These are phyloP conservation scores for Cylindrotheca fusiformis DNA, from an alignment of 108 stramenopile genomes.

Conservation along the genomic window DNA sequence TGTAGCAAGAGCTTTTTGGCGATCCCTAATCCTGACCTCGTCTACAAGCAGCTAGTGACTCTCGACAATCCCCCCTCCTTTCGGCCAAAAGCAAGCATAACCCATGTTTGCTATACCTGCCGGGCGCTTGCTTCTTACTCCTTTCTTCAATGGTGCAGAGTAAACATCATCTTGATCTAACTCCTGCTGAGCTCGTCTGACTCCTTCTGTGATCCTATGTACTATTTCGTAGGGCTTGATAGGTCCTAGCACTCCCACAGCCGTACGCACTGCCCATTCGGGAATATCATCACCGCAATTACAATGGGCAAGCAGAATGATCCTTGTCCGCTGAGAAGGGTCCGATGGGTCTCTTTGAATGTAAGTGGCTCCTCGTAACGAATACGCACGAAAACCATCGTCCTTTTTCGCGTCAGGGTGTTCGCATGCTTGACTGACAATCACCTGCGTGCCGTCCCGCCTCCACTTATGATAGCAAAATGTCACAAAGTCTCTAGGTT, in stretches of 20 bases:
- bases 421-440: constrained; percentile 73
- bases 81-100: constrained; percentile 56
- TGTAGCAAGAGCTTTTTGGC: too few relatives aligned
- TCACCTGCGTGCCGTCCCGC: constrained; percentile 62
- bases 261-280: constrained; percentile 57
- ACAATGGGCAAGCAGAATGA: constrained; percentile 50
- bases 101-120: constrained; percentile 44
- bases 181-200: constrained; percentile 5
- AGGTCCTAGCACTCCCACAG: constrained; percentile 62
- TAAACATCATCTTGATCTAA: constrained; percentile 4
- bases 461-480: constrained; percentile 76
- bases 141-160: not conserved
- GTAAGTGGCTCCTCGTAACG: constrained; percentile 71
- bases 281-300: constrained; percentile 21
- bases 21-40: too few relatives aligned
- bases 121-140: constrained; percentile 22
- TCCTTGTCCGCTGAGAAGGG: constrained; percentile 55
- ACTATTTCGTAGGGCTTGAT: constrained; percentile 78
- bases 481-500: constrained; percentile 74
- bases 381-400: constrained; percentile 58
- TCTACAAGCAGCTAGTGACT: too few relatives aligned
- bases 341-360: constrained; percentile 63
- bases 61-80: constrained; percentile 44
- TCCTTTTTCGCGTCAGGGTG: constrained; percentile 42
- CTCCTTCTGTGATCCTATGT: constrained; percentile 29